phyloP scores from a whole-genome alignment of 331 rosid genomes.

The Pyrus hybrid region DNA sequence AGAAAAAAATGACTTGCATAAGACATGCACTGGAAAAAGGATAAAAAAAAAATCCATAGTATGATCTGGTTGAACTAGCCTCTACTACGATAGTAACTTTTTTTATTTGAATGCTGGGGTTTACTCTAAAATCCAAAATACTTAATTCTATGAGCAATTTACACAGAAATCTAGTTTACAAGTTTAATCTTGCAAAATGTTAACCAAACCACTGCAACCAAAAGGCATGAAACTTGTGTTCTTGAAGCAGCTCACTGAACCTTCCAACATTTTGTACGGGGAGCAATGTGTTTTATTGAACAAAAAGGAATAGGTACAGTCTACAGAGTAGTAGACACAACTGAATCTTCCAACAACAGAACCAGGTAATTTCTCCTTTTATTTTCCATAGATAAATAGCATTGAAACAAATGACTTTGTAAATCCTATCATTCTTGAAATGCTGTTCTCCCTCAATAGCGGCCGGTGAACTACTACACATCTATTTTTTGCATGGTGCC shows the following conservation, averaged over 20 bases:
- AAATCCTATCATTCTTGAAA: too few relatives aligned
- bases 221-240: not conserved
- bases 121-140: not conserved
- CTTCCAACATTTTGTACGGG: too few relatives aligned
- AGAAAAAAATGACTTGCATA: not conserved
- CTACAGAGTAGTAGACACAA: not conserved
- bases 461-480: too few relatives aligned
- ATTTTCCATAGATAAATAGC: not conserved
- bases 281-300: too few relatives aligned
- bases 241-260: not conserved
- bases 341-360: not conserved
- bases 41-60: not conserved
- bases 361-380: not conserved
- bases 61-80: not conserved
- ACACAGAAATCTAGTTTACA: not conserved
- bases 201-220: not conserved
- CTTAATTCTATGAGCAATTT: not conserved
- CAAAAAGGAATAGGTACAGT: not conserved
- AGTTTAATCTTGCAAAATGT: not conserved
- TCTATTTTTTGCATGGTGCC: too few relatives aligned
- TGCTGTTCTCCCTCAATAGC: too few relatives aligned
- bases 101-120: not conserved
- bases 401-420: not conserved
- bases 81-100: not conserved
- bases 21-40: not conserved